Evolutionary conservation across 345 rosid species (phyloP).

Genomic region (Euphorbia lathyris): DNA sequence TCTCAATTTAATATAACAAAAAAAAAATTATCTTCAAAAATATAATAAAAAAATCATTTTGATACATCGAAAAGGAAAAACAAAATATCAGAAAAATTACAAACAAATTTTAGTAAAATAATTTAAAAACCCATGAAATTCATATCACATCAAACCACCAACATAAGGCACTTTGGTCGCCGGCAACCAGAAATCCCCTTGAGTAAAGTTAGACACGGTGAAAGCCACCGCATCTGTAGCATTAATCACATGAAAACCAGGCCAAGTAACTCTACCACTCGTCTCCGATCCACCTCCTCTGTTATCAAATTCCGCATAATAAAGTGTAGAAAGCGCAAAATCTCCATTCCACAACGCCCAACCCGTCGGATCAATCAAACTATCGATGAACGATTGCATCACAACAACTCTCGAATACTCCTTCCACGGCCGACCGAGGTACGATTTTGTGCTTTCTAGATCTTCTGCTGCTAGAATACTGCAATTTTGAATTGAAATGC

Average conservation of each 20-base stretch:
- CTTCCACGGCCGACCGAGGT: constrained; percentile 41
- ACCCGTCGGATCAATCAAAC: constrained; percentile 69
- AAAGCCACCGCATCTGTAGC: constrained; percentile 44
- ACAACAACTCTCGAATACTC: constrained; percentile 14
- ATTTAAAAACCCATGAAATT: too few species aligned
- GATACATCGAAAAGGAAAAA: too few species aligned
- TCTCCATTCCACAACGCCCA: constrained; percentile 60
- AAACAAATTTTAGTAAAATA: too few species aligned
- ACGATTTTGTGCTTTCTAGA: constrained; percentile 29
- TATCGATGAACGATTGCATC: constrained; percentile 57
- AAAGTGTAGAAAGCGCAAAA: constrained; percentile 47
- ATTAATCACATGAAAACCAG: constrained; percentile 48
- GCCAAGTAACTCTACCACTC: constrained; percentile 62
- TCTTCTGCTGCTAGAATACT: constrained; percentile 28
- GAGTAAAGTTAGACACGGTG: constrained; percentile 34
- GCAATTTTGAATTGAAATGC: constrained; percentile 35
- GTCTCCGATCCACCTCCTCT: constrained; percentile 52
- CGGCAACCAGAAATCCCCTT: constrained; percentile 31
- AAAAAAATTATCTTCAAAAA: too few species aligned
- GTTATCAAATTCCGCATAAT: constrained; percentile 68
- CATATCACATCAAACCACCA: constrained; percentile 12
- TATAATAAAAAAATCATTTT: too few species aligned
- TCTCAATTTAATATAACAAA: too few species aligned
- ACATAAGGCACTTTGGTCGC: constrained; percentile 28
- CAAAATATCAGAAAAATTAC: too few species aligned